phyloP scores from a whole-genome alignment of 2,329 filamentous ascomycete genomes.

The Trichoderma lentiforme region DNA sequence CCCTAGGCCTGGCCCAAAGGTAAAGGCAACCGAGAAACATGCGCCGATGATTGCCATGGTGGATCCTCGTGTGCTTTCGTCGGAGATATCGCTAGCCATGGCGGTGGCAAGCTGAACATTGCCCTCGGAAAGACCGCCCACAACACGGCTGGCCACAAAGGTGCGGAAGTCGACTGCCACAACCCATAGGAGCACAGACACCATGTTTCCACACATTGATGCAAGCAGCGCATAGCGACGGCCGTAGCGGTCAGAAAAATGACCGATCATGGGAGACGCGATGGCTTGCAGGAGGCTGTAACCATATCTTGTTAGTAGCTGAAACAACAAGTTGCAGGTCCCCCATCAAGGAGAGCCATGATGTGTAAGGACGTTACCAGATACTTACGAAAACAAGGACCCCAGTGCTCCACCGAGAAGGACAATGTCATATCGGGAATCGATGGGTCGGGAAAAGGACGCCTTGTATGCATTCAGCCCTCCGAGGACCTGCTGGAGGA shows the following conservation, averaged over 20 bases:
- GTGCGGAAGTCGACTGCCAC: slow-evolving; percentile 91
- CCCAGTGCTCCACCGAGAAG: slow-evolving; percentile 90
- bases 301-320: background rate
- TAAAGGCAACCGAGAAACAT: slow-evolving; percentile 96
- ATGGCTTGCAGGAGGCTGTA: slow-evolving; percentile 80
- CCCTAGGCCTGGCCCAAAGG: slow-evolving; percentile 88
- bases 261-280: slow-evolving; percentile 87
- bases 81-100: slow-evolving; percentile 93
- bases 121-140: slow-evolving; percentile 91
- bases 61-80: slow-evolving; percentile 75
- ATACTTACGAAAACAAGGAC: slow-evolving; percentile 72
- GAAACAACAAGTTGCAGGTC: background rate
- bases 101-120: slow-evolving; percentile 96
- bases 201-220: slow-evolving; percentile 89
- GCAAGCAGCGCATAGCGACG: slow-evolving; percentile 81
- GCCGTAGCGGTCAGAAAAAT: slow-evolving; percentile 82
- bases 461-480: slow-evolving; percentile 95
- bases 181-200: slow-evolving; percentile 93
- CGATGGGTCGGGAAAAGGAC: slow-evolving; percentile 86
- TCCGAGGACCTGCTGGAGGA: slow-evolving; percentile 74
- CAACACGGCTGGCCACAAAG: slow-evolving; percentile 87
- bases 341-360: background rate
- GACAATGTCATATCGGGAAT: slow-evolving; percentile 95
- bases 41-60: slow-evolving; percentile 96
- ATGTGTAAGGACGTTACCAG: background rate